These are phyloP conservation scores for Calcarisporium arbuscula DNA, from an alignment of 2,329 filamentous ascomycete genomes.

Conservation along the genomic window DNA sequence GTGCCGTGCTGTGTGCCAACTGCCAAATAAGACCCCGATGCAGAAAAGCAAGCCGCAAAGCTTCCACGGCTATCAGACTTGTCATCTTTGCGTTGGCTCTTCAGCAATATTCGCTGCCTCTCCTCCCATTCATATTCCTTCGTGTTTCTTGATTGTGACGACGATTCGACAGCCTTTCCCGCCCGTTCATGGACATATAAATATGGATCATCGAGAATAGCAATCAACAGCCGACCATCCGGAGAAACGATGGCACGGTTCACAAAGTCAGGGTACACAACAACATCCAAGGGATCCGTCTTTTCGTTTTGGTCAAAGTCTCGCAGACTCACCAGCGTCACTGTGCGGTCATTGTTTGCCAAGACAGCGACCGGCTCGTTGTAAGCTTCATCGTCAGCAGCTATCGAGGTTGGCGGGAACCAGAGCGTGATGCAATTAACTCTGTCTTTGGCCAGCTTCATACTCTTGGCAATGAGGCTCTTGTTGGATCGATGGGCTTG, in stretches of 20 bases:
- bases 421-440: conserved; percentile 62
- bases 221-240: conserved; percentile 71
- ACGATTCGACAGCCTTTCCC: conserved; percentile 25
- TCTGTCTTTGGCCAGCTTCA: conserved; percentile 52
- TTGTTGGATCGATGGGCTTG: conserved; percentile 35
- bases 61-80: conserved; percentile 56
- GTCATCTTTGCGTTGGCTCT: conserved; percentile 51
- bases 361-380: conserved; percentile 58
- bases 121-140: conserved; percentile 43
- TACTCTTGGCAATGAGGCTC: conserved; percentile 41
- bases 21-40: conserved; percentile 63
- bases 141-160: conserved; percentile 17
- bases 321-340: conserved; percentile 73
- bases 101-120: conserved; percentile 47
- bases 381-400: conserved; percentile 34
- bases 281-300: conserved; percentile 56
- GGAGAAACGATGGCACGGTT: conserved; percentile 94
- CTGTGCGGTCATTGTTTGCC: conserved; percentile 86
- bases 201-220: conserved; percentile 81
- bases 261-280: conserved; percentile 77
- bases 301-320: conserved; percentile 42
- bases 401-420: conserved; percentile 39
- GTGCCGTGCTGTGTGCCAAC: conserved; percentile 75
- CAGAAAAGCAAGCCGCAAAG: conserved; percentile 73
- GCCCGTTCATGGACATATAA: conserved; percentile 72